Evolutionary conservation across 768 basidiomycete species (phyloP).

Genomic region (Russula olivacea): DNA sequence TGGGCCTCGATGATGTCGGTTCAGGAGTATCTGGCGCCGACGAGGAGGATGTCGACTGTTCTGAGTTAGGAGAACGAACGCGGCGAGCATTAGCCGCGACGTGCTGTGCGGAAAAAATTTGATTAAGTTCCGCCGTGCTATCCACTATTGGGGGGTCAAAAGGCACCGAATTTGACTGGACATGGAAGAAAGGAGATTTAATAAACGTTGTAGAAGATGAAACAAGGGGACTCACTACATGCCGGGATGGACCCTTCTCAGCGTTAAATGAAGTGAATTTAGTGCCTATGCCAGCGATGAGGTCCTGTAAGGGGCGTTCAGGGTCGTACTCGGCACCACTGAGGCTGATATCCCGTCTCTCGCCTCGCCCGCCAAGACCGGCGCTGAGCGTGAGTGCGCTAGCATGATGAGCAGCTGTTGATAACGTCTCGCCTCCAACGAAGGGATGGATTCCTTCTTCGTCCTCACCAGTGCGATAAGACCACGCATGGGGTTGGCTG

Average conservation of each 20-base stretch:
- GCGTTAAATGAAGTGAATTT: constrained; percentile 52
- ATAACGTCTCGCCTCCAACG: constrained; percentile 57
- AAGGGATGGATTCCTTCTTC: constrained; percentile 66
- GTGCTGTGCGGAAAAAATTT: constrained; percentile 51
- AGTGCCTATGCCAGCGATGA: constrained; percentile 57
- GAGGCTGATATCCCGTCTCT: constrained; percentile 49
- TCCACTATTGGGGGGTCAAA: constrained; percentile 58
- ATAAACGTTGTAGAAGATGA: constrained; percentile 6
- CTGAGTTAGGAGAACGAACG: constrained; percentile 43
- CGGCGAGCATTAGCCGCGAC: constrained; percentile 37
- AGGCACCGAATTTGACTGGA: constrained; percentile 31
- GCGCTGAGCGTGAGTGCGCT: constrained; percentile 82
- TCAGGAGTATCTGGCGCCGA: constrained; percentile 42
- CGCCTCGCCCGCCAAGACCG: constrained; percentile 57
- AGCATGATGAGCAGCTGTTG: constrained; percentile 86
- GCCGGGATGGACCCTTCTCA: constrained; percentile 47
- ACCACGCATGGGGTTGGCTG: constrained; percentile 35
- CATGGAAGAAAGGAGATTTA: constrained; percentile 4
- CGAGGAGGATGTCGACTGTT: constrained; percentile 40
- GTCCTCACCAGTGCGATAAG: constrained; percentile 44
- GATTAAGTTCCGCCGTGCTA: constrained; percentile 56
- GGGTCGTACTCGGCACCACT: constrained; percentile 85
- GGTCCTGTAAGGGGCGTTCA: constrained; percentile 67
- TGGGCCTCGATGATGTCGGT: constrained; percentile 46
- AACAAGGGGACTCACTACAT: constrained; percentile 36